phyloP scores from a whole-genome alignment of 2,329 filamentous ascomycete genomes.

The Cladorrhinum sp. region DNA sequence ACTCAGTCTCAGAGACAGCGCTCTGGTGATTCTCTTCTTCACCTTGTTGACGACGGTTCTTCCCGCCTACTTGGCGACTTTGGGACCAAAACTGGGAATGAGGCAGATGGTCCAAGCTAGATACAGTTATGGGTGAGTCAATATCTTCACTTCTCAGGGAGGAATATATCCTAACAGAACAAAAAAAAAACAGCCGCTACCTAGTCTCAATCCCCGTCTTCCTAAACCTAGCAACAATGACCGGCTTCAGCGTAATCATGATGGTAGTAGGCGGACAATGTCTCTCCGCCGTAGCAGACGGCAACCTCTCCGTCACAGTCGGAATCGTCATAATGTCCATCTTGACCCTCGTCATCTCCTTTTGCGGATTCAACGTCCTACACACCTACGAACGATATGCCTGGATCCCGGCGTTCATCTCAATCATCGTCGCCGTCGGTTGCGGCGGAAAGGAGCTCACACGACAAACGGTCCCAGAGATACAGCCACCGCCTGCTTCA shows the following conservation, averaged over 20 bases:
- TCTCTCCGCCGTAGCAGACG: constrained; percentile 50
- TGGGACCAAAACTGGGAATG: constrained; percentile 61
- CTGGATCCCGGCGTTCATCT: constrained; percentile 53
- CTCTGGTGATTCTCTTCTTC: constrained; percentile 63
- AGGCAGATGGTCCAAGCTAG: constrained; percentile 64
- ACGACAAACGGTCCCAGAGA: constrained; percentile 43
- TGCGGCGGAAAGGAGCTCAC: constrained; percentile 49
- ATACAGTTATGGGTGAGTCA: constrained; percentile 55
- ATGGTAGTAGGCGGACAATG: constrained; percentile 60
- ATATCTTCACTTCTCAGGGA: background rate
- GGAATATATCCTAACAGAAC: background rate
- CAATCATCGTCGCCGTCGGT: constrained; percentile 53
- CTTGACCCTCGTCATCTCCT: constrained; percentile 56
- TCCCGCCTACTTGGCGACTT: constrained; percentile 55
- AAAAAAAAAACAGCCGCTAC: constrained; percentile 42
- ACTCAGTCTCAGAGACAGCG: constrained; percentile 52
- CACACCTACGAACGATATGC: constrained; percentile 58
- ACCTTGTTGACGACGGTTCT: constrained; percentile 51
- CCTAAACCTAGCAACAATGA: constrained; percentile 60
- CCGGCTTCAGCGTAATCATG: constrained; percentile 61
- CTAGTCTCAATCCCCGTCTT: constrained; percentile 58
- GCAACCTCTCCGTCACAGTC: constrained; percentile 48
- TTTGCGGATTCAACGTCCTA: constrained; percentile 56
- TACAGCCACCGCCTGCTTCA: constrained; percentile 40
- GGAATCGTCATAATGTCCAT: constrained; percentile 61